Conservation (phyloP, 331 rosid species). For the Cucumis variabilis region DNA sequence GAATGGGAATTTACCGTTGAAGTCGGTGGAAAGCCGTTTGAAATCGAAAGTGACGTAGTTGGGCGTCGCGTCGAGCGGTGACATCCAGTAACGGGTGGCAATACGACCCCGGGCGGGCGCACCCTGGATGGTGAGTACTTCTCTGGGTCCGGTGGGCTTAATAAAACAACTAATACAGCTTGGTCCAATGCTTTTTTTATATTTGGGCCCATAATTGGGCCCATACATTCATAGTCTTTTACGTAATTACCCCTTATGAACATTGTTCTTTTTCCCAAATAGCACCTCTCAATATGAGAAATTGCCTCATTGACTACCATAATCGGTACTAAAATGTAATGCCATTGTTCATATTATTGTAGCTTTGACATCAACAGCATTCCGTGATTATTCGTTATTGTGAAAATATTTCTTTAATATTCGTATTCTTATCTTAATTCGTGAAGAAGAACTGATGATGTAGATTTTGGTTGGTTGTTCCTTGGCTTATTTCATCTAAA, state of each 20-base stretch:
- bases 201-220: neutral
- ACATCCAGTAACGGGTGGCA: neutral
- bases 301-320: neutral
- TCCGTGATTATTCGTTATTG: too few species aligned
- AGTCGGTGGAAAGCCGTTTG: neutral
- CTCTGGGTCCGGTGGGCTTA: slow-evolving; percentile 23
- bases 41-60: neutral
- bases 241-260: neutral
- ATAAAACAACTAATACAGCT: neutral
- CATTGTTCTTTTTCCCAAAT: neutral
- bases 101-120: neutral
- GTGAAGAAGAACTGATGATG: too few species aligned
- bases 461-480: too few species aligned
- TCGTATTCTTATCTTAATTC: too few species aligned
- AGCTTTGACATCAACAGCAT: too few species aligned
- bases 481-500: too few species aligned
- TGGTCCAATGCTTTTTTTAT: neutral
- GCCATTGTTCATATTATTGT: too few species aligned
- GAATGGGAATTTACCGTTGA: too few species aligned
- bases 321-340: neutral
- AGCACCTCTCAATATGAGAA: neutral
- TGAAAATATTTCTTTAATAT: too few species aligned
- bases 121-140: neutral
- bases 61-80: neutral
- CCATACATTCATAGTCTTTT: neutral